phyloP scores from a whole-genome alignment of 805 yeast genomes.

The Yamadazyma paraphyllophila region DNA sequence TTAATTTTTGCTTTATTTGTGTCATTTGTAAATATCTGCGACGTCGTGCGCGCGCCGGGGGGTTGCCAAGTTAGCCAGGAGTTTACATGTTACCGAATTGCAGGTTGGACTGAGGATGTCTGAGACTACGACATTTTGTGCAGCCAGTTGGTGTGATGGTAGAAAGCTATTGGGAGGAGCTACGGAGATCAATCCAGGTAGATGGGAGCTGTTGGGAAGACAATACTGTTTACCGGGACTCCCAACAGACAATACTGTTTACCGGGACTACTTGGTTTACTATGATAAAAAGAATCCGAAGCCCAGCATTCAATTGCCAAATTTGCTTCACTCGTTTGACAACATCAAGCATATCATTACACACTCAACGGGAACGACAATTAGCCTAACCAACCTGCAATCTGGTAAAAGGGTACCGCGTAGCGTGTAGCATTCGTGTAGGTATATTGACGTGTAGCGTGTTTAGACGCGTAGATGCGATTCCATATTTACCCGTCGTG shows the following conservation, averaged over 20 bases:
- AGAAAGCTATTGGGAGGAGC: not conserved
- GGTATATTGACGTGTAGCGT: not conserved
- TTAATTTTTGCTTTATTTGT: slow-evolving; percentile 10
- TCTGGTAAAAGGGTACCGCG: not conserved
- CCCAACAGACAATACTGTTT: too few relatives aligned
- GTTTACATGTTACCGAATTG: not conserved
- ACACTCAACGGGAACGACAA: too few relatives aligned
- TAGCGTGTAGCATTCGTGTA: not conserved
- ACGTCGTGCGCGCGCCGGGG: not conserved
- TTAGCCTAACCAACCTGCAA: not conserved
- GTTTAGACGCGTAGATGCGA: slow-evolving; percentile 1
- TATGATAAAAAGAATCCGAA: too few relatives aligned
- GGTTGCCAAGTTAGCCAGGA: not conserved
- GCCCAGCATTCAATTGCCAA: too few relatives aligned
- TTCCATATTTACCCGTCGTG: slow-evolving; percentile 14
- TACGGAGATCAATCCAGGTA: too few relatives aligned
- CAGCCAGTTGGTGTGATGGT: not conserved
- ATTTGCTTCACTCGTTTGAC: too few relatives aligned
- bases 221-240: too few relatives aligned
- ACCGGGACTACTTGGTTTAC: too few relatives aligned
- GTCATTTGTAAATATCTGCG: slow-evolving; percentile 9
- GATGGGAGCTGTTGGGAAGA: not conserved
- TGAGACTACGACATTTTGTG: not conserved
- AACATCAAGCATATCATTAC: not conserved
- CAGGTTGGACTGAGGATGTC: not conserved